Percentiles rank a stretch among this genome's conserved stretches.
phyloP scores from a whole-genome alignment of 73 alveolate genomes.

The Paramecium primaurelia region DNA sequence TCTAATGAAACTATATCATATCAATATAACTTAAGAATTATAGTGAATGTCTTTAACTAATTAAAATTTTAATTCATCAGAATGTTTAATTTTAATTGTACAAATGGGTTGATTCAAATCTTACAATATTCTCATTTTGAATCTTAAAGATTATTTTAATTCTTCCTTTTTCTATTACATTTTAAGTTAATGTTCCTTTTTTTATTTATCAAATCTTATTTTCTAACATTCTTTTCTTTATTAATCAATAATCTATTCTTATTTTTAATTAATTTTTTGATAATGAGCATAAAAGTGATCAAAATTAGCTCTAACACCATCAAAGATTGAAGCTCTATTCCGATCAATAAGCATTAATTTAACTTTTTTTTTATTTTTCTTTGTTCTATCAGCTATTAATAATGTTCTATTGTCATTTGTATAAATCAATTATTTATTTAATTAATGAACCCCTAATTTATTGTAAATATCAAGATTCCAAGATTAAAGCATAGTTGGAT shows the following conservation, averaged over 20 bases:
- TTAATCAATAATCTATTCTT: background rate
- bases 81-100: background rate
- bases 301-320: conserved; percentile 22
- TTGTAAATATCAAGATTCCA: background rate
- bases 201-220: background rate
- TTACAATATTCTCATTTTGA: background rate
- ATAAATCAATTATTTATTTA: background rate
- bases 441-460: background rate
- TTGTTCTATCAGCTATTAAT: background rate
- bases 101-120: background rate
- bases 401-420: background rate
- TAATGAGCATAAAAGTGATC: conserved; percentile 14
- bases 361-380: background rate
- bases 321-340: conserved; percentile 16
- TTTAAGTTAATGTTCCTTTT: background rate
- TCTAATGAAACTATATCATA: background rate
- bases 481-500: background rate
- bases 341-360: background rate
- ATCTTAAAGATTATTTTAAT: background rate
- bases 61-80: background rate
- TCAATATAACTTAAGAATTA: background rate
- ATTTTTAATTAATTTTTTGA: background rate
- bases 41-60: conserved; percentile 21
- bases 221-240: background rate
- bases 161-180: background rate